Conservation (phyloP, 192 early-diverging fungal genomes). For the Lunasporangiospora selenospora region DNA sequence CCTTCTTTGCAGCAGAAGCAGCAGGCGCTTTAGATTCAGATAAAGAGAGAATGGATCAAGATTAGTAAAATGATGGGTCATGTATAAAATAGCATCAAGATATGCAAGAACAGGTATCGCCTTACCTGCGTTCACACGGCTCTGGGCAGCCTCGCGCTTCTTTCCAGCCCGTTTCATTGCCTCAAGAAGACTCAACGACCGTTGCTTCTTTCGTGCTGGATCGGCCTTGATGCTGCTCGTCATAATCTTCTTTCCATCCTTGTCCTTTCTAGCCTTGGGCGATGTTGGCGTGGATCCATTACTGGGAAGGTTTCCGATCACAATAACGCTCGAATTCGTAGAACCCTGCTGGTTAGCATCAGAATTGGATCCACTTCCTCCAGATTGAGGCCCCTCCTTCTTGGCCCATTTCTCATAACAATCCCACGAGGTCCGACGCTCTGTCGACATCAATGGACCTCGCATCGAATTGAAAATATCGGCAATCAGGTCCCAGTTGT, state of each 20-base stretch:
- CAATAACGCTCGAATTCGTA: slow-evolving; percentile 24
- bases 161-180: slow-evolving; percentile 66
- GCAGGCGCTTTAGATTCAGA: slow-evolving; percentile 16
- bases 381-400: slow-evolving; percentile 48
- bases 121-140: slow-evolving; percentile 38
- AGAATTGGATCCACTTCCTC: neutral
- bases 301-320: slow-evolving; percentile 25
- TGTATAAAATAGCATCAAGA: slow-evolving; percentile 21
- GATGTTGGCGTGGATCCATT: slow-evolving; percentile 19
- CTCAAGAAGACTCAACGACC: slow-evolving; percentile 64
- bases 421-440: slow-evolving; percentile 67
- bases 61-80: neutral
- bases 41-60: neutral
- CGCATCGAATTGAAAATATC: slow-evolving; percentile 64
- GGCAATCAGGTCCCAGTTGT: slow-evolving; percentile 74
- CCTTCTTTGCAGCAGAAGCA: slow-evolving; percentile 47
- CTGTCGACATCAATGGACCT: slow-evolving; percentile 52
- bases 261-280: slow-evolving; percentile 42
- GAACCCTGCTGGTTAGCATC: slow-evolving; percentile 3
- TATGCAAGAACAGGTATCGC: slow-evolving; percentile 8
- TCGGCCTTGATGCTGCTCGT: slow-evolving; percentile 48
- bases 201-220: slow-evolving; percentile 47
- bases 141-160: slow-evolving; percentile 58
- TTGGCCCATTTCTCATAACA: slow-evolving; percentile 67
- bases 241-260: slow-evolving; percentile 43